A percentile compares a stretch with the other conserved stretches of the same genome.
Conservation (phyloP, 768 basidiomycete species). For the Boletus coccyginus region DNA sequence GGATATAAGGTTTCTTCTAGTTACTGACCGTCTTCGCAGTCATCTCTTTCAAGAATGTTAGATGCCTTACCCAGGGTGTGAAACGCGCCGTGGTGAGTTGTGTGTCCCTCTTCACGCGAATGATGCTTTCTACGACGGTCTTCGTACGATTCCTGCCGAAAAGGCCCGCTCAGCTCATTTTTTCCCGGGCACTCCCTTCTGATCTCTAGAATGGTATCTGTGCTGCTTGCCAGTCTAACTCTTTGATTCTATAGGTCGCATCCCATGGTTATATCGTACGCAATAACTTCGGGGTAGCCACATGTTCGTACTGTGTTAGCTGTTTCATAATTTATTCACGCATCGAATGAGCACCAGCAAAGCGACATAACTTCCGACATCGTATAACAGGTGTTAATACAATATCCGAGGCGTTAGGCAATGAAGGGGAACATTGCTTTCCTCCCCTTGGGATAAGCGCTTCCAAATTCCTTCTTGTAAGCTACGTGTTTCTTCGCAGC, state of each 20-base stretch:
- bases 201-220: constrained; percentile 33
- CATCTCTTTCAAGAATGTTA: not conserved
- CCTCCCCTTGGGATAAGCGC: constrained; percentile 69
- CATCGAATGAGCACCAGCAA: not conserved
- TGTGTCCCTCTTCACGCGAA: not conserved
- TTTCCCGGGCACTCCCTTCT: constrained; percentile 72
- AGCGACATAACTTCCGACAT: not conserved
- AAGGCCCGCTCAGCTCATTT: constrained; percentile 80
- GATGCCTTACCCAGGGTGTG: no score
- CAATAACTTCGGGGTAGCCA: not conserved
- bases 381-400: not conserved
- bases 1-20: not conserved
- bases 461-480: constrained; percentile 94
- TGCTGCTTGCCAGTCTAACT: not conserved
- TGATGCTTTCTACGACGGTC: constrained; percentile 43
- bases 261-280: not conserved
- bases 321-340: not conserved
- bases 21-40: not conserved
- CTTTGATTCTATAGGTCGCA: not conserved
- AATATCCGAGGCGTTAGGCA: constrained; percentile 6
- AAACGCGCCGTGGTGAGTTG: not conserved
- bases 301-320: not conserved
- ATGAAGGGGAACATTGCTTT: constrained; percentile 77
- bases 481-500: constrained; percentile 84
- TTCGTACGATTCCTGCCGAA: constrained; percentile 79